These are phyloP conservation scores for Zymoseptoria passerinii DNA, from an alignment of 2,329 filamentous ascomycete species.

Conservation along the genomic window DNA sequence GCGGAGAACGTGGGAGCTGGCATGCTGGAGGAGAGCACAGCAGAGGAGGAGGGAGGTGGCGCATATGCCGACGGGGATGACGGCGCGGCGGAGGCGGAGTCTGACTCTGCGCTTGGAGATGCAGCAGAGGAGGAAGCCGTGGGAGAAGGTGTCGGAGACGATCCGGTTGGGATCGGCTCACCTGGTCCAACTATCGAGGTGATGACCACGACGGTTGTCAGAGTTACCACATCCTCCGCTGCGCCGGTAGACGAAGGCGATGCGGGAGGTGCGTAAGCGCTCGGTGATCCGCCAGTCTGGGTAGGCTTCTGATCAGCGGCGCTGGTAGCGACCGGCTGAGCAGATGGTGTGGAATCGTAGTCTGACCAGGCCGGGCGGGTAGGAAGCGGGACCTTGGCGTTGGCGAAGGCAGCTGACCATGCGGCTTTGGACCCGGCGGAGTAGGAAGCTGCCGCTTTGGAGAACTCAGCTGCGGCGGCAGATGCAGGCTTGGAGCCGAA, in stretches of 20 bases:
- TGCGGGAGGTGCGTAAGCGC: not conserved
- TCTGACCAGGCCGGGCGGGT: constrained; percentile 7
- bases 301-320: constrained; percentile 1
- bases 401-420: constrained; percentile 11
- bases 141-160: not conserved
- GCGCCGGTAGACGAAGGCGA: not conserved
- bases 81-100: not conserved
- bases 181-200: constrained; percentile 9
- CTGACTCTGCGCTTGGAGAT: too few species aligned
- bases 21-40: not conserved
- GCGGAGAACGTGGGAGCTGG: not conserved
- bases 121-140: not conserved
- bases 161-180: not conserved
- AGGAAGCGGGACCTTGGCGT: constrained; percentile 11
- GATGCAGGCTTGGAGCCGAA: constrained; percentile 16
- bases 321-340: not conserved
- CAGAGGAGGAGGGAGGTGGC: not conserved
- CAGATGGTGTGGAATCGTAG: not conserved
- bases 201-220: constrained; percentile 13
- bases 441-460: constrained; percentile 11
- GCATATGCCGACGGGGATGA: constrained; percentile 3
- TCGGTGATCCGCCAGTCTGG: not conserved
- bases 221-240: constrained; percentile 6
- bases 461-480: constrained; percentile 5
- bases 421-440: constrained; percentile 8